phyloP scores from a whole-genome alignment of 2,329 filamentous ascomycete genomes.

The Alternaria triticimaculans region DNA sequence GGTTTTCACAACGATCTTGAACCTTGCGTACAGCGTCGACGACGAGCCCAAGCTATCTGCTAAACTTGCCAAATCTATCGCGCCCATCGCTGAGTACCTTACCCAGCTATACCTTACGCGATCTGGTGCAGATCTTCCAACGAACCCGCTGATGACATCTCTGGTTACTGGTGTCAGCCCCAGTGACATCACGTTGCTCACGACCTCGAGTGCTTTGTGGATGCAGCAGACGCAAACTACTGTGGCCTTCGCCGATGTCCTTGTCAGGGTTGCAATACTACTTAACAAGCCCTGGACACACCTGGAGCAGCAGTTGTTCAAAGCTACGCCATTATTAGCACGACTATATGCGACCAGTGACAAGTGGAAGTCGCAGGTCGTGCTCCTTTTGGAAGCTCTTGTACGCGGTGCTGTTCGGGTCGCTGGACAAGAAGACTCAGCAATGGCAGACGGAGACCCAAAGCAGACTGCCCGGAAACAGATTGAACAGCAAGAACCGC shows the following conservation, averaged over 20 bases:
- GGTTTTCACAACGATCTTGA: slow-evolving; percentile 74
- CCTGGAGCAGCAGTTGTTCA: slow-evolving; percentile 81
- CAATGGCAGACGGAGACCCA: slow-evolving; percentile 8
- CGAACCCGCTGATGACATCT: slow-evolving; percentile 77
- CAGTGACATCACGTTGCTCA: slow-evolving; percentile 55
- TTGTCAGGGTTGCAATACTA: slow-evolving; percentile 74
- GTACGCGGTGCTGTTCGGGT: slow-evolving; percentile 71
- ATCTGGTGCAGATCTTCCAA: slow-evolving; percentile 72
- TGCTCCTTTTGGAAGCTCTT: slow-evolving; percentile 74
- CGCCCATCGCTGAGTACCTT: slow-evolving; percentile 76
- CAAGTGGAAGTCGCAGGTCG: slow-evolving; percentile 68
- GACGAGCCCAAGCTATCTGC: slow-evolving; percentile 57
- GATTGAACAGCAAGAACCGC: slow-evolving; percentile 66
- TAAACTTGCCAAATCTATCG: slow-evolving; percentile 69
- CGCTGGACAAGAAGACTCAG: slow-evolving; percentile 45
- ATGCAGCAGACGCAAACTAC: slow-evolving; percentile 69
- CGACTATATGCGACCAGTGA: slow-evolving; percentile 76
- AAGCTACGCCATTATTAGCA: slow-evolving; percentile 76
- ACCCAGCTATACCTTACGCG: slow-evolving; percentile 77
- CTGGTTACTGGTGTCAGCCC: slow-evolving; percentile 62
- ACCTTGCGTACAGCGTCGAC: slow-evolving; percentile 77
- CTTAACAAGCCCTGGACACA: slow-evolving; percentile 68
- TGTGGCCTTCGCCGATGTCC: slow-evolving; percentile 69
- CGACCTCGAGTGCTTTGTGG: slow-evolving; percentile 49
- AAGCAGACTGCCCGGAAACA: slow-evolving; percentile 4